Base-by-base conservation (phyloP, 768 basidiomycete species). In the Pulveroboletus ravenelii region DNA sequence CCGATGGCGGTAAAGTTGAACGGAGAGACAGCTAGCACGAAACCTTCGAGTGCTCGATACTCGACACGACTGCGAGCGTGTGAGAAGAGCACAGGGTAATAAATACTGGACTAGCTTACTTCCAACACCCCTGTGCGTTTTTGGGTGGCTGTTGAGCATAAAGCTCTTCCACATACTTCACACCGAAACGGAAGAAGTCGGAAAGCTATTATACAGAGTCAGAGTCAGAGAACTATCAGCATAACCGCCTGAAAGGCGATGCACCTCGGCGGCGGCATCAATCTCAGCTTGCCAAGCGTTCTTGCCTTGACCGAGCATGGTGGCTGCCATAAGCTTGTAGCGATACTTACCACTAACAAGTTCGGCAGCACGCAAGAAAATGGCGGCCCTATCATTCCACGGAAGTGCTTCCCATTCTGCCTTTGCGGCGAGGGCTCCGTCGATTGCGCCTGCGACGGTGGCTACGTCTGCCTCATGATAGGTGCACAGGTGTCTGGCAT, bases 261-360 rank as follows among this genome's bases (percentile, higher is more conserved):
- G 38, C 50, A 91, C 92, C 85, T 99, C 96, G 5, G 96, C 95
- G 15, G 93, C 96, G 48, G 96, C 92, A 68, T 99, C 96, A 55
- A 99, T 98, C 77, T 99, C 96, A 14, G 96, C 96, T 73, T 99
- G 96, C 96, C 96, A 99, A 14, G 79, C 86, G 66, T 97, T 99
- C 82, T 99, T 99, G 37, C 96, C 96, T 72, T 99, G 96, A 14
- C 96, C 96, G 41, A 99, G 77, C 72, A 99, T 96, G 39, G 95
- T 98, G 36, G 95, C 93, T 37, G 96, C 96, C 73, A 97, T 78
- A 41, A 99, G 76, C 72, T 87, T 86, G 74, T 94, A 95, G 56
- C 96, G 78, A 68, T 97, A 96, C 77, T 98, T 99, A 48, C 90
- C 91, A 63, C 89, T 85, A 50, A 93, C 81, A 45, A 99, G 82